Evolutionary conservation across 2,329 filamentous ascomycete genomes (phyloP), one percentile per base, ranked within the genome.

Genomic region (Grosmannia penicillata): DNA sequence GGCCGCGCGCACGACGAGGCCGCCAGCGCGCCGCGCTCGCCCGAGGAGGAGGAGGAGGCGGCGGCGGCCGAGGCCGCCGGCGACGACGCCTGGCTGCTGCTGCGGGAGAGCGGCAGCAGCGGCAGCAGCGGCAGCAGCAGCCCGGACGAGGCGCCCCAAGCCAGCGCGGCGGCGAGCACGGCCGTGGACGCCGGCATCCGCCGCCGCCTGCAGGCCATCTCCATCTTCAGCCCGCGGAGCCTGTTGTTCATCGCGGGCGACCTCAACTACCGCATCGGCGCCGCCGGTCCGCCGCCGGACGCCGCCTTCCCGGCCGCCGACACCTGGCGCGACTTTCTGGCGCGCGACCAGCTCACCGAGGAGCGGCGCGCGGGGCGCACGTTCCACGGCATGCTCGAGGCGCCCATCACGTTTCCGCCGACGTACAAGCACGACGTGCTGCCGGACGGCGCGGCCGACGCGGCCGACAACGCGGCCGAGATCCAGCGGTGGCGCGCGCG

Each of bases 241-340:
- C 77, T 93, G 54, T 65, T 95, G 1, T 93, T 96, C 55, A 66
- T 96, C 33, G 81, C 79, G 1, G 91, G 91, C 19, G 91, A 98
- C 56, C 70, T 98, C 43, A 98, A 98, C 64, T 98, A 98, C 59
- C 81, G 91, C 48, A 93, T 89, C 15, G 75, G 78, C 8, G 70
- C 76, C 44, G 68, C 66, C 1, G 62, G 69, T 0, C 86, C 87
- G 1, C 61, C 65, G 0, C 62, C 70, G 1, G 59, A 65, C 3
- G 76, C 82, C 36, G 64, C 50, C 36, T 85, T 70, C 72, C 91
- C 49, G 56, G 78, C 55, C 62, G 67, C 52, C 50, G 69, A 59
- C 50, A 74, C 89, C 57, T 86, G 73, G 52, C 65, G 68, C 1
- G 62, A 67, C 17, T 77, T 93, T 42, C 66, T 94, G 28, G 58